Evolutionary conservation across 169 alveolate genomes (phyloP).

Genomic region (Babesia bovis): DNA sequence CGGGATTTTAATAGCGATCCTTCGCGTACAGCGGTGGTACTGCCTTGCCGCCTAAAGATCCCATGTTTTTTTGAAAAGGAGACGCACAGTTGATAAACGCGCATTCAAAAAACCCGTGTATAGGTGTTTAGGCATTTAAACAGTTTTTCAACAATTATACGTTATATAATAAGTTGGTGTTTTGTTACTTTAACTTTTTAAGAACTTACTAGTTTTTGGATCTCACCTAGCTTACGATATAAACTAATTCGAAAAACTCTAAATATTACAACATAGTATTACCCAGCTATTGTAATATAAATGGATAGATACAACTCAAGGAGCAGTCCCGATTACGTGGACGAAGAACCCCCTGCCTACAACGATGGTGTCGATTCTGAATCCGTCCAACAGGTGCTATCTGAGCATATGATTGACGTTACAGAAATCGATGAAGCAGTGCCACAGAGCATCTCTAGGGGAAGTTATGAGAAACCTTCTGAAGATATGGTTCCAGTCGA

Average conservation of each 20-base stretch:
- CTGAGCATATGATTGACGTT: not conserved
- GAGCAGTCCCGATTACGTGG: not conserved
- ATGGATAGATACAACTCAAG: not conserved
- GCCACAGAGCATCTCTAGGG: not conserved
- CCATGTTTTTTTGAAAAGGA: not conserved
- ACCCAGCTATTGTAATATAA: not conserved
- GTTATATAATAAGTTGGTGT: not conserved
- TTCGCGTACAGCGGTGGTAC: slow-evolving; percentile 5
- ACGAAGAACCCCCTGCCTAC: not conserved
- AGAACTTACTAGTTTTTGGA: not conserved
- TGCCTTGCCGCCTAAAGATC: not conserved
- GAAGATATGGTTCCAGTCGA: not conserved
- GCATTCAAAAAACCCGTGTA: no score
- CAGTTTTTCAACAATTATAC: not conserved
- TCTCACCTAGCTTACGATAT: no score
- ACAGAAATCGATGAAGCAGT: not conserved
- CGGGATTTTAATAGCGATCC: not conserved
- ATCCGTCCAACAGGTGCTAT: not conserved
- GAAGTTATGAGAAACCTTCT: not conserved
- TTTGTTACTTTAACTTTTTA: no score
- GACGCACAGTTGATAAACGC: not conserved
- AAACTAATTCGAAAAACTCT: not conserved
- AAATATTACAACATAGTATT: not conserved
- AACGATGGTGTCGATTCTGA: not conserved
- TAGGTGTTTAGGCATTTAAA: no score